Evolutionary conservation across 164 flowering plant genomes (phyloP).

Genomic region (Echeveria elegans): DNA sequence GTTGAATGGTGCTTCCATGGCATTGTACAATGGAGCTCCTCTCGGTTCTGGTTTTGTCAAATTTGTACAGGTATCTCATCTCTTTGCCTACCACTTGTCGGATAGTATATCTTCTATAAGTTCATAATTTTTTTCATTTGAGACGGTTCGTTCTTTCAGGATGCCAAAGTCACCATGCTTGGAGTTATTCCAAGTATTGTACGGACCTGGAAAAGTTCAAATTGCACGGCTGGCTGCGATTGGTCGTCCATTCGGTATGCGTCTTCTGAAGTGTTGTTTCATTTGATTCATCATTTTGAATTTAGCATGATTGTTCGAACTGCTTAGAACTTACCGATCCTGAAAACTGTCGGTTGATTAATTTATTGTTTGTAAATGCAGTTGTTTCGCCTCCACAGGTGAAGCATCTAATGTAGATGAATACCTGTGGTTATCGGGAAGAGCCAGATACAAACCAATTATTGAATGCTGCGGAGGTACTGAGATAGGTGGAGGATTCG

Average conservation of each 20-base stretch:
- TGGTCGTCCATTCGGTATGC: constrained; percentile 88
- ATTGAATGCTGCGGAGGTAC: constrained; percentile 98
- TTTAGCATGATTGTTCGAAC: not conserved
- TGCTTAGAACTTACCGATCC: not conserved
- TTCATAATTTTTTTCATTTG: not conserved
- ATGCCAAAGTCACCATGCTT: constrained; percentile 91
- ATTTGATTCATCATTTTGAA: not conserved
- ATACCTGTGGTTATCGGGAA: constrained; percentile 90
- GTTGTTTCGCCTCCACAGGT: constrained; percentile 91
- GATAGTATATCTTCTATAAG: no score
- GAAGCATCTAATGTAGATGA: constrained; percentile 93
- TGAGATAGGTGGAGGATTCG: constrained; percentile 93
- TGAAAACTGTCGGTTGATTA: not conserved
- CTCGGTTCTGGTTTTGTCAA: constrained; percentile 83
- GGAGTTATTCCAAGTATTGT: constrained; percentile 95
- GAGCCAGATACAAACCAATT: constrained; percentile 82
- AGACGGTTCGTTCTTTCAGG: constrained; percentile 34
- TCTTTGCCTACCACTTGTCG: not conserved
- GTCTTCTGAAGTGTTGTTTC: not conserved
- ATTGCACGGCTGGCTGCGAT: constrained; percentile 61
- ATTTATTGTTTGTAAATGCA: constrained; percentile 19
- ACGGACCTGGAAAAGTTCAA: constrained; percentile 73
- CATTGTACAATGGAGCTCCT: constrained; percentile 90
- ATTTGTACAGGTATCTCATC: constrained; percentile 76
- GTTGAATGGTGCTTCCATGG: constrained; percentile 85